Conservation (phyloP, 805 yeast genomes). For the Wickerhamomyces strasburgensis region DNA sequence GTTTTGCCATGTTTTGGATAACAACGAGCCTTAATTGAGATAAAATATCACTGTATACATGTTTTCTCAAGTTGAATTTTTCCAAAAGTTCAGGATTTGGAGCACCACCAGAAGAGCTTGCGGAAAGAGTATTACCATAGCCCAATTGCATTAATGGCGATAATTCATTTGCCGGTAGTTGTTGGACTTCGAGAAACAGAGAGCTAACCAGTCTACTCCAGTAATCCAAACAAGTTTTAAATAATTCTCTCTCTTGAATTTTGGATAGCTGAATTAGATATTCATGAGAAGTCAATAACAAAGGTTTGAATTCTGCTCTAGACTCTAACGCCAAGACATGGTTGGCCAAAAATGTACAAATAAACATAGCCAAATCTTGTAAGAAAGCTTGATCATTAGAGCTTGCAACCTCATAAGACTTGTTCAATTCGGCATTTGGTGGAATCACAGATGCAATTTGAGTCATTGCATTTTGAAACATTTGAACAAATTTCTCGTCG, state of each 20-base stretch:
- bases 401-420: conserved; percentile 67
- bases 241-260: conserved; percentile 92
- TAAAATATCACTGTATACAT: conserved; percentile 71
- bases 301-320: conserved; percentile 47
- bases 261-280: conserved; percentile 80
- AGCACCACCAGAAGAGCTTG: conserved; percentile 65
- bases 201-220: conserved; percentile 86
- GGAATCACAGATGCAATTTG: conserved; percentile 69
- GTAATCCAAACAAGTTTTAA: conserved; percentile 92
- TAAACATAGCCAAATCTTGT: conserved; percentile 91
- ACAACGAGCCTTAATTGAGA: conserved; percentile 86
- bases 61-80: conserved; percentile 81
- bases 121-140: conserved; percentile 30
- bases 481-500: conserved; percentile 54
- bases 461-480: conserved; percentile 71
- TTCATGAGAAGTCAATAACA: conserved; percentile 67
- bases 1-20: conserved; percentile 96
- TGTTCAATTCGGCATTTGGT: conserved; percentile 60
- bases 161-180: conserved; percentile 64
- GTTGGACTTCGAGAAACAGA: conserved; percentile 80
- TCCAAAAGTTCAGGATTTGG: conserved; percentile 75
- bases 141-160: conserved; percentile 74
- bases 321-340: conserved; percentile 64
- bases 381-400: conserved; percentile 88
- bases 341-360: conserved; percentile 75